Base-by-base conservation (phyloP, 2,329 filamentous ascomycete genomes). In the Plenodomus tracheiphilus region DNA sequence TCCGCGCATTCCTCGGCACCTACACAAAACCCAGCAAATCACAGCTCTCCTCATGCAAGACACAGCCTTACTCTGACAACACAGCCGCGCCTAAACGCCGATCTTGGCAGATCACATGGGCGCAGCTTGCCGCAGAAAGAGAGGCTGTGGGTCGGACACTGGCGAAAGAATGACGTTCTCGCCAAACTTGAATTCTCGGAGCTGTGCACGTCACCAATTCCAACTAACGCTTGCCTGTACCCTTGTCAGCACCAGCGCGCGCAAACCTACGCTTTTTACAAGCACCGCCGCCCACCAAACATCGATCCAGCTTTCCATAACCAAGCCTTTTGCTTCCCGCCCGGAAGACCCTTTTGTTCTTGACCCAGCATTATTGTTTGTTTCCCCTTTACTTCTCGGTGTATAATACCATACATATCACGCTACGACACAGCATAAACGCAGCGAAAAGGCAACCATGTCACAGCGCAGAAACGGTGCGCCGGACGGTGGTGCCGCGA, bases 381-480 rank as follows among this genome's bases (percentile, higher is more conserved):
- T 25, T 25, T 5, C 22, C 22, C 22, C 5, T 10, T 10, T 25
- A 5, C 5, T 25, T 25, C 5, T 25, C 10, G 22, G 5, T 25
- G 10, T 25, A 25, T 10, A 36, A 7, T 36, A 25, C 16, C 42
- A 38, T 30, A 18, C 16, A 17, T n/a, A 28, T 10, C n/a, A n/a
- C n/a, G n/a, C 42, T 39, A 28, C 20, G 5, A 13, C n/a, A 13
- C 16, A 22, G 20, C 15, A 21, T 16, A 36, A 15, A 13, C 32
- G 17, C 13, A 36, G 4, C 4, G 35, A 37, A 17, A 35, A 28
- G 25, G 41, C 43, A 43, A 47, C 30, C 65, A 88, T 88, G 85
- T 87, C 85, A 54, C 44, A 47, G n/a, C 85, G 84, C 77, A 77
- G 85, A 77, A 80, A 75, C 52, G 77, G 76, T 68, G 76, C 28